phyloP scores from a whole-genome alignment of 306 rosid species.

The Cucurbita moschata region DNA sequence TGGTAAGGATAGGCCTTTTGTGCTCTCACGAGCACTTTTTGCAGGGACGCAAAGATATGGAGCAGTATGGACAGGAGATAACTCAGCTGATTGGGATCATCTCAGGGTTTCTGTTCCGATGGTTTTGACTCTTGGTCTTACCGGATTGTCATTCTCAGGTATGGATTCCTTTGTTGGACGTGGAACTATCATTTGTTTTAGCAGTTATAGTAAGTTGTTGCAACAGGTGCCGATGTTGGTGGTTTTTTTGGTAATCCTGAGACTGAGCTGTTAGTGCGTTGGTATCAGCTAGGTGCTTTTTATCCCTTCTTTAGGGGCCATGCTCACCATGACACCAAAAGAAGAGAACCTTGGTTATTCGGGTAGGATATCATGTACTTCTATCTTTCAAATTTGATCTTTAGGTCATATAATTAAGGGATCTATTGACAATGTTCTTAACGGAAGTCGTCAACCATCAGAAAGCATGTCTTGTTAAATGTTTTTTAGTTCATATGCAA shows the following conservation, averaged over 20 bases:
- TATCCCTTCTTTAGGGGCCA: constrained; percentile 92
- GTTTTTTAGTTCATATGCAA: background rate
- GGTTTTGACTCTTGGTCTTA: constrained; percentile 82
- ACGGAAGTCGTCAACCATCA: background rate
- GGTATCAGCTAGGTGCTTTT: constrained; percentile 92
- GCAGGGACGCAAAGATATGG: constrained; percentile 90
- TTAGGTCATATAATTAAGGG: background rate
- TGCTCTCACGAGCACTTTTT: constrained; percentile 75
- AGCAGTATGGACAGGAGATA: constrained; percentile 96
- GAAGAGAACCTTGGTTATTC: constrained; percentile 97
- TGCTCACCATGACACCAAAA: constrained; percentile 94
- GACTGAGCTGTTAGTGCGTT: constrained; percentile 77
- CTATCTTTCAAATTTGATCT: background rate
- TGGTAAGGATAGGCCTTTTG: constrained; percentile 85
- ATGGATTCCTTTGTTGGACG: background rate
- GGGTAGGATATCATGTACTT: constrained; percentile 49
- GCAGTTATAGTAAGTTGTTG: constrained; percentile 5
- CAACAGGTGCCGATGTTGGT: constrained; percentile 93
- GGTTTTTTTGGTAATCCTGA: constrained; percentile 98
- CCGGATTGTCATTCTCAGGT: constrained; percentile 78
- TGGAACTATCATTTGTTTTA: background rate
- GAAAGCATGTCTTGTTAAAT: background rate
- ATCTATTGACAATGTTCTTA: background rate
- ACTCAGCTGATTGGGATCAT: constrained; percentile 90
- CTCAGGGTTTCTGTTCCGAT: constrained; percentile 85